Evolutionary conservation across 768 basidiomycete species (phyloP).

Genomic region (Dioszegia aurantiaca): DNA sequence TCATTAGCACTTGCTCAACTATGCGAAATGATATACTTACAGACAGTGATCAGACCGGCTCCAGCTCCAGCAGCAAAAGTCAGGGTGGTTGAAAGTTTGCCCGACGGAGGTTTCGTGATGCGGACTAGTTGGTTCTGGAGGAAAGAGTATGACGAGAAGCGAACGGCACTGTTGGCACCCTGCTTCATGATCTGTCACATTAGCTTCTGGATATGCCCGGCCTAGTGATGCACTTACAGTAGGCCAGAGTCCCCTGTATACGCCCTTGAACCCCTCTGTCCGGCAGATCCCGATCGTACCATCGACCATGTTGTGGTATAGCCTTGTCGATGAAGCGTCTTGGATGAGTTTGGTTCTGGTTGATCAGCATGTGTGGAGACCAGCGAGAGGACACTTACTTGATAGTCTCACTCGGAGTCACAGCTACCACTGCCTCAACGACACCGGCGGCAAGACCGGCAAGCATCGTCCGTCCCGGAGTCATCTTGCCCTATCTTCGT

Average conservation of each 20-base stretch:
- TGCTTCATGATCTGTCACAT: conserved; percentile 80
- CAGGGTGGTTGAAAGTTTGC: conserved; percentile 70
- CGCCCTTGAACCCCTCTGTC: conserved; percentile 70
- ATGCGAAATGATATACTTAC: conserved; percentile 52
- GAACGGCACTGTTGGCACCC: conserved; percentile 88
- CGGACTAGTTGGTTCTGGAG: conserved; percentile 74
- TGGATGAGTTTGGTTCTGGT: conserved; percentile 88
- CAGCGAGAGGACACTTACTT: neutral
- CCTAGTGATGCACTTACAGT: conserved; percentile 62
- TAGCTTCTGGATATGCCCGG: neutral
- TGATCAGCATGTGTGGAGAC: neutral
- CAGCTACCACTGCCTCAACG: conserved; percentile 87
- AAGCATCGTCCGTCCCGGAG: conserved; percentile 75
- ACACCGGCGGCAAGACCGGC: conserved; percentile 71
- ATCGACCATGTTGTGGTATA: conserved; percentile 77
- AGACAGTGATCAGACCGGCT: conserved; percentile 88
- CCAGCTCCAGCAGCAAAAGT: conserved; percentile 74
- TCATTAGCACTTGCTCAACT: neutral
- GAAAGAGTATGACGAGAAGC: conserved; percentile 87
- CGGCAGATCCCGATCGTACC: conserved; percentile 73
- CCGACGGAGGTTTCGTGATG: conserved; percentile 76
- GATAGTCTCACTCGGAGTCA: conserved; percentile 96
- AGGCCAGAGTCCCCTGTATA: conserved; percentile 82
- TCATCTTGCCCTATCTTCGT: conserved; percentile 60
- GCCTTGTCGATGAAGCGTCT: conserved; percentile 74